These are phyloP conservation scores for Kuraishia ogatae DNA, from an alignment of 805 yeast genomes.

Conservation along the genomic window DNA sequence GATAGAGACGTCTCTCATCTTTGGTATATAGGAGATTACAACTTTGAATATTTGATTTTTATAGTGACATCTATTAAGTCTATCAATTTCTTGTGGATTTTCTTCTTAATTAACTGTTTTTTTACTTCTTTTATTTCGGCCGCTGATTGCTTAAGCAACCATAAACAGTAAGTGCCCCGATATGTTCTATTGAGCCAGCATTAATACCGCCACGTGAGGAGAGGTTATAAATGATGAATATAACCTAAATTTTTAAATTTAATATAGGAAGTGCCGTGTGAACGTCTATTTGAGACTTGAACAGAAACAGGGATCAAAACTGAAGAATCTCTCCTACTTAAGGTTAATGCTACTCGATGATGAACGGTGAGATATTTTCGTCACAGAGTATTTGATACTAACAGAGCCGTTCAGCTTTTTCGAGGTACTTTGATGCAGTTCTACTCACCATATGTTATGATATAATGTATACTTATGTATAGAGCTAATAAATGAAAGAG, in stretches of 20 bases:
- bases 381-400: no score
- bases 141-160: neutral
- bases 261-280: constrained; percentile 1
- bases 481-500: no score
- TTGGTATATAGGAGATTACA: no score
- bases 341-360: neutral
- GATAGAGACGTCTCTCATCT: no score
- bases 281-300: neutral
- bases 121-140: neutral
- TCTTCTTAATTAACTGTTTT: neutral
- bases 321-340: neutral
- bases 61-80: neutral
- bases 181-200: neutral
- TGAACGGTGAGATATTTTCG: neutral
- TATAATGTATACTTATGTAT: no score
- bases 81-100: neutral
- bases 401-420: no score
- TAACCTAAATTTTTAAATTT: neutral
- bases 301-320: constrained; percentile 1
- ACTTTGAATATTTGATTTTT: neutral
- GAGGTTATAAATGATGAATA: neutral
- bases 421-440: no score
- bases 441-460: no score
- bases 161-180: neutral
- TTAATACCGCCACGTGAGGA: neutral